phyloP scores from a whole-genome alignment of 768 basidiomycete genomes.

The Leucocoprinus sp. region DNA sequence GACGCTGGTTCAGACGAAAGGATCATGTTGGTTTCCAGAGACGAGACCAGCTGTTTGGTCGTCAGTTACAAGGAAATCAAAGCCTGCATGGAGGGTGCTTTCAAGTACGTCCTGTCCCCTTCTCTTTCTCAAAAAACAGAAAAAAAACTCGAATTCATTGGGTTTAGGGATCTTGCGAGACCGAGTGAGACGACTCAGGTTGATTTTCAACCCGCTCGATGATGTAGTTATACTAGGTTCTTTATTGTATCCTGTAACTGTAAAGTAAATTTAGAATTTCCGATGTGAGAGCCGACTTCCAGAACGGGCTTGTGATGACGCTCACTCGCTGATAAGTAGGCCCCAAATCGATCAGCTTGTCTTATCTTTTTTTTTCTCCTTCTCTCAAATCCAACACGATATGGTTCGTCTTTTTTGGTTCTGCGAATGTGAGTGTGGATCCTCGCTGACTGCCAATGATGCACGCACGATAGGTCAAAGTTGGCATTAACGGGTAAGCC shows the following conservation, averaged over 20 bases:
- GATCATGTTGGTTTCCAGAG: conserved; percentile 89
- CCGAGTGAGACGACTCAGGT: neutral
- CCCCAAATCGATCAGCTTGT: conserved; percentile 8
- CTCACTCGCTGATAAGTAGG: conserved; percentile 11
- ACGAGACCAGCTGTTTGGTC: conserved; percentile 93
- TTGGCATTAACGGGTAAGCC: conserved; percentile 90
- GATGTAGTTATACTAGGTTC: neutral
- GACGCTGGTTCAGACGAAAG: conserved; percentile 92
- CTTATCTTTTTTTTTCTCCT: conserved; percentile 10
- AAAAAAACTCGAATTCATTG: neutral
- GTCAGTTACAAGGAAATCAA: conserved; percentile 92
- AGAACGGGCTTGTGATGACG: conserved; percentile 9
- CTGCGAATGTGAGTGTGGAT: too few relatives aligned
- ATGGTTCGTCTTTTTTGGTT: conserved; percentile 18
- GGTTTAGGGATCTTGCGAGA: conserved; percentile 38
- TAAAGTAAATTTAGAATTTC: too few relatives aligned
- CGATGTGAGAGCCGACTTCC: neutral
- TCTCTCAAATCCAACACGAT: conserved; percentile 11
- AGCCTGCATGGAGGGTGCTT: conserved; percentile 74
- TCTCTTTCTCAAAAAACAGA: neutral
- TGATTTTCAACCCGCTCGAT: neutral
- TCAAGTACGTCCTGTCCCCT: conserved; percentile 44
- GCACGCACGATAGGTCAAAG: conserved; percentile 51
- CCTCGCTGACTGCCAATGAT: neutral
- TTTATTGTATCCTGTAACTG: neutral